A percentile compares a stretch with the other conserved stretches of the same genome.
These are phyloP conservation scores for Rheum nobile DNA, from an alignment of 148 eudicot species.

Conservation along the genomic window DNA sequence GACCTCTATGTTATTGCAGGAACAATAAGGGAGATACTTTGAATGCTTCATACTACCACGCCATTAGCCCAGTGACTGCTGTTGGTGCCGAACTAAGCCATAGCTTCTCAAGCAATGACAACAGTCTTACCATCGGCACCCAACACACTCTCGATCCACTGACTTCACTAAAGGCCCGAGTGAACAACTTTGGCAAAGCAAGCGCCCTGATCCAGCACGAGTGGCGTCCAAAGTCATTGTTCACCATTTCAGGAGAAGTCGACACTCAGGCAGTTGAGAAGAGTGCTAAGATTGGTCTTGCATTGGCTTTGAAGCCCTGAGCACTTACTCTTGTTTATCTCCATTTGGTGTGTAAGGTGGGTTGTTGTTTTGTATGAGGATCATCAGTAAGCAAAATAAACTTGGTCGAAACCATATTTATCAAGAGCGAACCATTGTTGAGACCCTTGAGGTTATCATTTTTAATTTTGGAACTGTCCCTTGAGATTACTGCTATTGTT, in stretches of 20 bases:
- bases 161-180: constrained; percentile 56
- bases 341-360: not conserved
- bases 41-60: constrained; percentile 55
- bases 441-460: not conserved
- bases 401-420: not conserved
- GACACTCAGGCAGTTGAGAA: constrained; percentile 66
- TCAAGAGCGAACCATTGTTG: not conserved
- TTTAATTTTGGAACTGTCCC: not conserved
- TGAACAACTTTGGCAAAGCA: constrained; percentile 62
- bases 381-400: not conserved
- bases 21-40: constrained; percentile 62
- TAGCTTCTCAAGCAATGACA: constrained; percentile 63
- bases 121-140: constrained; percentile 65
- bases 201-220: constrained; percentile 71
- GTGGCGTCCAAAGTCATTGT: constrained; percentile 61
- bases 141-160: constrained; percentile 55
- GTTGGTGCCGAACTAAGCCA: constrained; percentile 64
- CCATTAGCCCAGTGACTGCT: constrained; percentile 47
- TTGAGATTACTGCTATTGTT: not conserved
- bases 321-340: not conserved
- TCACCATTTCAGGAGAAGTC: constrained; percentile 75
- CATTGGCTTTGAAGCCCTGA: constrained; percentile 73
- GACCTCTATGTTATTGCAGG: constrained; percentile 21
- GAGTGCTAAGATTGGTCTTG: constrained; percentile 67
- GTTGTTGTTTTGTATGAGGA: not conserved